A percentile compares a stretch with the other conserved stretches of the same genome.
These are phyloP conservation scores for Roridomyces roridus DNA, from an alignment of 768 basidiomycete species.

Conservation along the genomic window DNA sequence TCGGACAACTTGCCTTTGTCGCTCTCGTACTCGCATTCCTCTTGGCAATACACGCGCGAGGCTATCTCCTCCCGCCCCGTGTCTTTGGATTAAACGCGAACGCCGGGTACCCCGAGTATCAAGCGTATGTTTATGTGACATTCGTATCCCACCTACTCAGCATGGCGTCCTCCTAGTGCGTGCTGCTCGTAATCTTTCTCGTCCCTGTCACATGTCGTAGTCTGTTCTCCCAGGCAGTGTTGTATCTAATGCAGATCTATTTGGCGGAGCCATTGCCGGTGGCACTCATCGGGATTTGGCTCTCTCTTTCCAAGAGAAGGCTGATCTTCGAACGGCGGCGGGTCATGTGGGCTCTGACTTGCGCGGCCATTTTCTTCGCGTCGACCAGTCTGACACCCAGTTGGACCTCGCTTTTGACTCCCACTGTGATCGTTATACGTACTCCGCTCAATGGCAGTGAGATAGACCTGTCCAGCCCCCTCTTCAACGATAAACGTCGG, in stretches of 20 bases:
- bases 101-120: background rate
- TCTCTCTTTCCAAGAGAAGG: background rate
- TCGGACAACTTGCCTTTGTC: too few species aligned
- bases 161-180: background rate
- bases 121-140: constrained; percentile 10
- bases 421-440: background rate
- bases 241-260: background rate
- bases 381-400: constrained; percentile 7
- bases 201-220: background rate
- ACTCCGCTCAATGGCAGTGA: background rate
- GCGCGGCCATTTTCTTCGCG: background rate
- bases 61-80: too few species aligned
- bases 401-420: constrained; percentile 14
- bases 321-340: background rate
- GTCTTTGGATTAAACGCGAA: too few species aligned
- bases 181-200: background rate
- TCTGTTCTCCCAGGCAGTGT: constrained; percentile 10
- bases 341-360: background rate
- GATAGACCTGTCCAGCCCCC: background rate
- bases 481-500: background rate
- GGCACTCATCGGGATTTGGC: background rate
- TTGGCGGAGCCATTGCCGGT: constrained; percentile 1
- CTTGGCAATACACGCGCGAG: too few species aligned
- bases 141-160: constrained; percentile 6
- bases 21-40: too few species aligned